phyloP scores from a whole-genome alignment of 208 protist species.

The Leishmania turanica region DNA sequence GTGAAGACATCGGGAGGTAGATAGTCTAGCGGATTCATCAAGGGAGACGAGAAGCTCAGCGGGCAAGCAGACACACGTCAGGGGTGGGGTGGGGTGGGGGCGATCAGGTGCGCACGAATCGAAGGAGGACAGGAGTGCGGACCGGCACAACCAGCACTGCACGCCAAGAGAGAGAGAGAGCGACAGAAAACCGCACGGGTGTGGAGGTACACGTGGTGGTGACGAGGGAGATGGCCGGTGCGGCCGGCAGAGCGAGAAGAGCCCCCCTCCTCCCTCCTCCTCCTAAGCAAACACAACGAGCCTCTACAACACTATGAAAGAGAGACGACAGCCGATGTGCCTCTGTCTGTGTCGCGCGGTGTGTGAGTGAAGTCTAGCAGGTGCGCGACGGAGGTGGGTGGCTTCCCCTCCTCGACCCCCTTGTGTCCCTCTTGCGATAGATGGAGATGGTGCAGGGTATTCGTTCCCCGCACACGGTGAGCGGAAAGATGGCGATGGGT shows the following conservation, averaged over 20 bases:
- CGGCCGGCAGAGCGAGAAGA: neutral
- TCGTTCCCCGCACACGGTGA: neutral
- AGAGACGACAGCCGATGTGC: neutral
- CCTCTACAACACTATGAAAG: too few relatives aligned
- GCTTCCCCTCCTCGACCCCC: neutral
- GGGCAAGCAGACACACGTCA: neutral
- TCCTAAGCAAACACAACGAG: neutral
- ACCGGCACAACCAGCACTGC: too few relatives aligned
- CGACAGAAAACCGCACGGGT: neutral
- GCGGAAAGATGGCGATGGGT: neutral
- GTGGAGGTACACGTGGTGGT: neutral
- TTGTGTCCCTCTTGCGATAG: neutral
- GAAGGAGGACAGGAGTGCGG: neutral
- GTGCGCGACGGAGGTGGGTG: neutral
- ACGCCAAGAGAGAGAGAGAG: too few relatives aligned
- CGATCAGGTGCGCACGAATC: neutral
- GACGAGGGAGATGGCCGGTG: neutral
- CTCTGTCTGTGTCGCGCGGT: neutral
- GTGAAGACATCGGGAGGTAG: conserved; percentile 12
- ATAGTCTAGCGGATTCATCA: conserved; percentile 28
- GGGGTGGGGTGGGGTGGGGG: too few relatives aligned
- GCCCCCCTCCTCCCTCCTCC: neutral
- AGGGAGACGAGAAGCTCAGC: neutral
- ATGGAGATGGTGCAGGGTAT: too few relatives aligned
- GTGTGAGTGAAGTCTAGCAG: neutral